phyloP scores from a whole-genome alignment of 2,329 filamentous ascomycete genomes.

The Penicillium brevicompactum region DNA sequence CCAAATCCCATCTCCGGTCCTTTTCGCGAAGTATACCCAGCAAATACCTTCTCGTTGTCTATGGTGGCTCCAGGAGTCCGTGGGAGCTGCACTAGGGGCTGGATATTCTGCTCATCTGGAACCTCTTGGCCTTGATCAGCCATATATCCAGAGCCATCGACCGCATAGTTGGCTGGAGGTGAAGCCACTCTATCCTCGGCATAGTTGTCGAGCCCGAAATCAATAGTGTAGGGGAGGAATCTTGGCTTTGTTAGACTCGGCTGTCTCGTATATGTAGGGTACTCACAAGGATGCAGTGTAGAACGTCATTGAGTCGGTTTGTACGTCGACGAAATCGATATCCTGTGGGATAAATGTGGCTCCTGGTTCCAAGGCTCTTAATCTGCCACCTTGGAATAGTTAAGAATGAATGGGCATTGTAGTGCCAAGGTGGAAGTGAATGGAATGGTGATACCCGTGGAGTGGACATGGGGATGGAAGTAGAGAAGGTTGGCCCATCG shows the following conservation, averaged over 20 bases:
- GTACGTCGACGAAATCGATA: not conserved
- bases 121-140: constrained; percentile 22
- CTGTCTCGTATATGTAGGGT: not conserved
- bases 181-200: constrained; percentile 24
- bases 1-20: constrained; percentile 29
- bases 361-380: too few relatives aligned
- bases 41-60: constrained; percentile 44
- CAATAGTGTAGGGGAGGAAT: constrained; percentile 42
- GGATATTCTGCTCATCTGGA: constrained; percentile 21
- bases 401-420: too few relatives aligned
- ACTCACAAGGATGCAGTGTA: constrained; percentile 40
- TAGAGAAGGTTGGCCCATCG: too few relatives aligned
- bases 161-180: constrained; percentile 21
- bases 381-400: too few relatives aligned
- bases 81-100: constrained; percentile 20
- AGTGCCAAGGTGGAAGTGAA: too few relatives aligned
- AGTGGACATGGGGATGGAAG: too few relatives aligned
- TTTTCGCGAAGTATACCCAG: constrained; percentile 30
- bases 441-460: too few relatives aligned
- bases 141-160: constrained; percentile 25
- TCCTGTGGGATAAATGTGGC: too few relatives aligned
- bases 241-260: constrained; percentile 10
- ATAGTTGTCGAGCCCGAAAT: constrained; percentile 33
- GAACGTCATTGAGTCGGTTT: constrained; percentile 31
- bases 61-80: constrained; percentile 43